Base-by-base conservation (phyloP, 257 asterid genomes). In the Ocimum tenuiflorum region DNA sequence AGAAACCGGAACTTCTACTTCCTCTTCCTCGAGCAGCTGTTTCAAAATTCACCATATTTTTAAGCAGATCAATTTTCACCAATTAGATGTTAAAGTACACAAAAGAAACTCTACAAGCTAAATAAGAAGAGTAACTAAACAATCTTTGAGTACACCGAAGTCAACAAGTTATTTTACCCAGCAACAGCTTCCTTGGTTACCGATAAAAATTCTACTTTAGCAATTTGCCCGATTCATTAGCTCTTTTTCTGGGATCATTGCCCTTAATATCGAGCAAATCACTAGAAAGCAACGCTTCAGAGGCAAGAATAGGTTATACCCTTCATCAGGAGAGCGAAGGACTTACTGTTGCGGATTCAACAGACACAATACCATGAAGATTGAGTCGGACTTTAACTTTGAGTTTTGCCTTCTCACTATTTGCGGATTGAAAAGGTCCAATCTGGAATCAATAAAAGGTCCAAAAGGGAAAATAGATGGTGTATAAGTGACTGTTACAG, bases 1-100 rank as follows among this genome's bases (percentile, higher is more conserved):
- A 13, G 67, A 73, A 20, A 88, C 83, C 9, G 90, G 87, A 61
- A 88, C 86, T 71, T 86, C 95, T 13, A 65, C 60, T 75, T 88
- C 99, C 60, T 94, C 99, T 82, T 87, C 99, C 71, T 92, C 97
- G 72, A 94, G 73, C 20, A 94, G 88, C 99, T 94, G 78, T 54
- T 23, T 29, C 31, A 74, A n/a, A n/a, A n/a, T n/a, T n/a, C n/a
- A n/a, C n/a, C n/a, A n/a, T n/a, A n/a, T n/a, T n/a, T n/a, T n/a
- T n/a, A n/a, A n/a, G n/a, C n/a, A 46, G 35, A 71, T 17, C 2
- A 19, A 59, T 39, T 22, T 33, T 58, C 12, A 8, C 11, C 45
- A 41, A 60, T 36, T 53, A 47, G 18, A 43, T 10, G 39, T 8
- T 11, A 54, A 19, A 43, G 4, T 13, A 35, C 14, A 23, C 19